phyloP scores from a whole-genome alignment of 768 basidiomycete species.

The Rhizopogon vinicolor region DNA sequence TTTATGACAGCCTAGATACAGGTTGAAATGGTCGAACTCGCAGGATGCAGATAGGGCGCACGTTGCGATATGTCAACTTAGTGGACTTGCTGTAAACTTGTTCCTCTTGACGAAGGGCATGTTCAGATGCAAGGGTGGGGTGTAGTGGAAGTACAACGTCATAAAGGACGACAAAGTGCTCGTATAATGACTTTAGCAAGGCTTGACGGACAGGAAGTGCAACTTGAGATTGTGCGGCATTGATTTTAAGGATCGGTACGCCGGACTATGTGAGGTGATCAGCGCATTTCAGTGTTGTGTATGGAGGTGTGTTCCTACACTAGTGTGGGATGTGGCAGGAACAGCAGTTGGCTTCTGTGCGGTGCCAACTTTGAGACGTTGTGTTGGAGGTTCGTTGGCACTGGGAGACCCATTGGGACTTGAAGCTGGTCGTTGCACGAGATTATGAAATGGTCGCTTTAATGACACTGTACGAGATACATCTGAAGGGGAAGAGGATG shows the following conservation, averaged over 20 bases:
- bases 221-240: conserved; percentile 65
- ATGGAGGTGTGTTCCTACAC: conserved; percentile 16
- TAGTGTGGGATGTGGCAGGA: conserved; percentile 32
- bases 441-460: conserved; percentile 41
- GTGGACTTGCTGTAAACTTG: conserved; percentile 72
- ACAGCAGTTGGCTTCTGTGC: conserved; percentile 38
- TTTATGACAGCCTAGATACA: conserved; percentile 44
- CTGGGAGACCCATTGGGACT: conserved; percentile 6
- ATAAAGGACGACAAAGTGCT: conserved; percentile 72
- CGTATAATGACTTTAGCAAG: conserved; percentile 71
- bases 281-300: not conserved
- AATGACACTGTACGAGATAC: conserved; percentile 25
- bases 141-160: conserved; percentile 44
- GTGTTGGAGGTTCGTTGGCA: conserved; percentile 51
- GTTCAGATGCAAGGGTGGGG: conserved; percentile 65
- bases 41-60: conserved; percentile 27
- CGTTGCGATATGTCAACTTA: conserved; percentile 82
- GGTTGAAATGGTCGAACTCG: conserved; percentile 7
- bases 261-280: conserved; percentile 38
- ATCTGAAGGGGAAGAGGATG: too few relatives aligned
- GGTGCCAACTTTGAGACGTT: conserved; percentile 54
- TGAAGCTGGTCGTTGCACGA: conserved; percentile 23
- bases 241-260: conserved; percentile 60
- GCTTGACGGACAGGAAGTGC: conserved; percentile 70
- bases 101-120: conserved; percentile 78